Conservation (phyloP, 345 rosid species). For the Aquilaria sinensis region DNA sequence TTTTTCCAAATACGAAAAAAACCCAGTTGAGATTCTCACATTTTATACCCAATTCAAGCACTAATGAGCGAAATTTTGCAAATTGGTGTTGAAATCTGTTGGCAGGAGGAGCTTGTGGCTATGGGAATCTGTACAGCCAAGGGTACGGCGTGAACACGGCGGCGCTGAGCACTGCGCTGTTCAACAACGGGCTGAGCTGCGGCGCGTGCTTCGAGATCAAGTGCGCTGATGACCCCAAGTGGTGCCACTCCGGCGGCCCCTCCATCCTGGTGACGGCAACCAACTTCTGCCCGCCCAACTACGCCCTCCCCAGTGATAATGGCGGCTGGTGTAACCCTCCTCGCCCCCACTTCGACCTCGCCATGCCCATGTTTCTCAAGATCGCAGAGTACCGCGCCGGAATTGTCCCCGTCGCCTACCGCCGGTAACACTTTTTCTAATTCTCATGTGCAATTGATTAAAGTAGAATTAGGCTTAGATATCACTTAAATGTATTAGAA, state of each 20-base stretch:
- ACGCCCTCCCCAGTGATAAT: constrained; percentile 47
- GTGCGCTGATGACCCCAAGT: constrained; percentile 43
- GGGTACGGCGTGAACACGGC: constrained; percentile 77
- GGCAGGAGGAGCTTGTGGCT: constrained; percentile 74
- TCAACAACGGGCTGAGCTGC: constrained; percentile 62
- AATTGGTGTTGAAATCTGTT: background rate
- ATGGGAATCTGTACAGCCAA: constrained; percentile 67
- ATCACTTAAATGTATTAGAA: no score
- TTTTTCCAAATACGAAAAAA: background rate
- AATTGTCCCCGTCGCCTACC: constrained; percentile 64
- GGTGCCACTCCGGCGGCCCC: constrained; percentile 62
- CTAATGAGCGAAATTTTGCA: no score
- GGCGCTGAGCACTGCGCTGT: constrained; percentile 66
- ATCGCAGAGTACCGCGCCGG: constrained; percentile 75
- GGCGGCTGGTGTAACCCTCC: constrained; percentile 91
- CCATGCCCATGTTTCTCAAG: constrained; percentile 75
- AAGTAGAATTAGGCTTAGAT: no score
- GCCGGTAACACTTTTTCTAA: constrained; percentile 41
- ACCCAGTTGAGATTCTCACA: background rate
- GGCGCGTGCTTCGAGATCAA: constrained; percentile 72
- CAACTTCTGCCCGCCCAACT: constrained; percentile 60
- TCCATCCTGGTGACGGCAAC: constrained; percentile 60
- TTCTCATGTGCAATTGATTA: no score
- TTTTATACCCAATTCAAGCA: background rate
- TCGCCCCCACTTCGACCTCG: constrained; percentile 61